Percentiles rank a stretch among this genome's conserved stretches.
phyloP scores from a whole-genome alignment of 768 basidiomycete species.

The Suillus fuscotomentosus region DNA sequence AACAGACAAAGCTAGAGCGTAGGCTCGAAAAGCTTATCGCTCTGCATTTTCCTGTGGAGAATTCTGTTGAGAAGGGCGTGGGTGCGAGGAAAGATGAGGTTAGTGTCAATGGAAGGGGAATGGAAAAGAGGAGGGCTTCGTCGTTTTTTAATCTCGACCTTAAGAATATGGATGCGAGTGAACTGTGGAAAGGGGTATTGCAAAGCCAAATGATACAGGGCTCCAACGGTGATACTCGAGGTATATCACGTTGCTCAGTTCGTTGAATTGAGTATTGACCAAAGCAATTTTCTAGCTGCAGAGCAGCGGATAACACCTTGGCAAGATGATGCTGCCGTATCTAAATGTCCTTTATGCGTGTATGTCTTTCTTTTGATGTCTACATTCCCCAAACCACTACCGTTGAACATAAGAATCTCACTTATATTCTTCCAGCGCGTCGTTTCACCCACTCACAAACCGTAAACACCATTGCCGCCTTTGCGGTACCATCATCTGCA shows the following conservation, averaged over 20 bases:
- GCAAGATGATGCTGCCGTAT: constrained; percentile 79
- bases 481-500: constrained; percentile 90
- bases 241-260: constrained; percentile 33
- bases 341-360: constrained; percentile 85
- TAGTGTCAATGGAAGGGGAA: constrained; percentile 4
- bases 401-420: constrained; percentile 8
- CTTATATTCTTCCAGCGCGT: constrained; percentile 38
- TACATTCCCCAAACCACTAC: not conserved
- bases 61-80: constrained; percentile 13
- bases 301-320: constrained; percentile 95
- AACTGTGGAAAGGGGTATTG: constrained; percentile 67
- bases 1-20: constrained; percentile 81
- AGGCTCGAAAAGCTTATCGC: constrained; percentile 85
- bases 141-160: constrained; percentile 76
- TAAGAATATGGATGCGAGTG: constrained; percentile 61
- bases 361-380: constrained; percentile 33
- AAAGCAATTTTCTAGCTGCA: constrained; percentile 45
- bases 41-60: constrained; percentile 56
- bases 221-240: constrained; percentile 64
- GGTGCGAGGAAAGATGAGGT: constrained; percentile 15
- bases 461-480: constrained; percentile 96
- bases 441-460: constrained; percentile 88
- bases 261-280: constrained; percentile 5
- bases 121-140: constrained; percentile 48
- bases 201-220: constrained; percentile 41